A percentile compares a stretch with the other conserved stretches of the same genome.
Evolutionary conservation across 768 basidiomycete species (phyloP).

Genomic region (Nidula microcarpa): DNA sequence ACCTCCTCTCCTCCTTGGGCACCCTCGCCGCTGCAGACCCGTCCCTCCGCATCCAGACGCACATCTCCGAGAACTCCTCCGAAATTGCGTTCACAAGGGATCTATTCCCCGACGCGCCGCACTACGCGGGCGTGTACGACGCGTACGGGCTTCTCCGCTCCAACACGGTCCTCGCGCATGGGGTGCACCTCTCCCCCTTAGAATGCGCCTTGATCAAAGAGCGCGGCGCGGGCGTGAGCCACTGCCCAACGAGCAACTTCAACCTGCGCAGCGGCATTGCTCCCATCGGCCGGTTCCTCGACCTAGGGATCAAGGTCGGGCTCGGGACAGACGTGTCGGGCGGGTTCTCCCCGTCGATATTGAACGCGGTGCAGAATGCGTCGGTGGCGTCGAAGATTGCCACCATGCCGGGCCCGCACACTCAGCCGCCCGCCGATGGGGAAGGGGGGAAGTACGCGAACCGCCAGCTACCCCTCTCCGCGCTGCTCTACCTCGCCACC

Average conservation of each 20-base stretch:
- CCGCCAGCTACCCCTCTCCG: conserved; percentile 66
- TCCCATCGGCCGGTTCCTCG: conserved; percentile 73
- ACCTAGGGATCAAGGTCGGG: conserved; percentile 90
- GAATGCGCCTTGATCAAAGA: conserved; percentile 70
- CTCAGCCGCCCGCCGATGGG: conserved; percentile 8
- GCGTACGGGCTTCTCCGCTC: conserved; percentile 65
- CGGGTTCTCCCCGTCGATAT: conserved; percentile 79
- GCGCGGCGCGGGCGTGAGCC: conserved; percentile 73
- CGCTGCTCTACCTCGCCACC: conserved; percentile 88
- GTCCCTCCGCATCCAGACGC: conserved; percentile 81
- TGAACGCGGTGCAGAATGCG: conserved; percentile 70
- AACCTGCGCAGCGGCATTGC: conserved; percentile 86
- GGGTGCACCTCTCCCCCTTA: conserved; percentile 78
- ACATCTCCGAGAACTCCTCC: conserved; percentile 78
- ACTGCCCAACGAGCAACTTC: conserved; percentile 94
- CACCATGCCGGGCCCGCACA: no score
- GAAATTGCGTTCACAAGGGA: conserved; percentile 67
- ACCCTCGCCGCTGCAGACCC: conserved; percentile 56
- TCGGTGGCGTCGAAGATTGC: conserved; percentile 80
- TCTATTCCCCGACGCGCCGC: conserved; percentile 60
- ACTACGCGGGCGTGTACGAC: conserved; percentile 85
- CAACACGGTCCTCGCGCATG: conserved; percentile 89
- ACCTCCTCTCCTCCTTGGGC: conserved; percentile 64
- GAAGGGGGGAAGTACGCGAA: conserved; percentile 35
- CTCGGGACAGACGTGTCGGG: conserved; percentile 95